Percentiles rank a stretch among this genome's conserved stretches.
These are phyloP conservation scores for Coemansia sp. DNA, from an alignment of 192 early-diverging fungal genomes.

Conservation along the genomic window DNA sequence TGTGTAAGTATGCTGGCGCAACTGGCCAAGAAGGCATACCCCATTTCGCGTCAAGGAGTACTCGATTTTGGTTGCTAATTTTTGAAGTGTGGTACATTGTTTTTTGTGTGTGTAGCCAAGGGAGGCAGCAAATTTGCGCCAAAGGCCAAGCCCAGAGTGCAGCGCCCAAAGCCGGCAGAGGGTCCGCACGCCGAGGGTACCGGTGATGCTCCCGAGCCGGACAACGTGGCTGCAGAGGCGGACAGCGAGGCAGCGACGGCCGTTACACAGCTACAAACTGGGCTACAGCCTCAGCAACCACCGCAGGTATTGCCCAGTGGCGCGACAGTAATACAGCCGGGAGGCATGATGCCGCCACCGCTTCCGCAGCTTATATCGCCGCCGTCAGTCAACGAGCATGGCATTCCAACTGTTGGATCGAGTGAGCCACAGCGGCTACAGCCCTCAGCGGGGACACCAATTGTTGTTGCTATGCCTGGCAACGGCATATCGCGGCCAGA, in stretches of 20 bases:
- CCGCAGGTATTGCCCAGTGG: not conserved
- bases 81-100: not conserved
- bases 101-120: constrained; percentile 21
- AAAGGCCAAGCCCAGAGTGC: constrained; percentile 33
- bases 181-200: not conserved
- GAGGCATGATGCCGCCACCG: not conserved
- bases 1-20: constrained; percentile 25
- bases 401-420: constrained; percentile 9
- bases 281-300: constrained; percentile 6
- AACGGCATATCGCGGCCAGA: not conserved
- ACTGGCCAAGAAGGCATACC: not conserved
- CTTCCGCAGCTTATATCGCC: not conserved
- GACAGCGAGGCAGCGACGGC: not conserved
- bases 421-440: not conserved
- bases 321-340: not conserved
- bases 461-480: constrained; percentile 7
- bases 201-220: not conserved
- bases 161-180: constrained; percentile 9
- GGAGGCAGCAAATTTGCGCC: constrained; percentile 41
- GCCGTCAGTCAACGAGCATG: not conserved
- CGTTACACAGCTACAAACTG: not conserved
- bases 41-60: not conserved
- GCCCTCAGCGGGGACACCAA: constrained; percentile 8
- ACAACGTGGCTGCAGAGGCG: not conserved
- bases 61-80: not conserved